A percentile compares a stretch with the other conserved stretches of the same genome.
Evolutionary conservation across 768 basidiomycete species (phyloP).

Genomic region (Trametes meyenii): DNA sequence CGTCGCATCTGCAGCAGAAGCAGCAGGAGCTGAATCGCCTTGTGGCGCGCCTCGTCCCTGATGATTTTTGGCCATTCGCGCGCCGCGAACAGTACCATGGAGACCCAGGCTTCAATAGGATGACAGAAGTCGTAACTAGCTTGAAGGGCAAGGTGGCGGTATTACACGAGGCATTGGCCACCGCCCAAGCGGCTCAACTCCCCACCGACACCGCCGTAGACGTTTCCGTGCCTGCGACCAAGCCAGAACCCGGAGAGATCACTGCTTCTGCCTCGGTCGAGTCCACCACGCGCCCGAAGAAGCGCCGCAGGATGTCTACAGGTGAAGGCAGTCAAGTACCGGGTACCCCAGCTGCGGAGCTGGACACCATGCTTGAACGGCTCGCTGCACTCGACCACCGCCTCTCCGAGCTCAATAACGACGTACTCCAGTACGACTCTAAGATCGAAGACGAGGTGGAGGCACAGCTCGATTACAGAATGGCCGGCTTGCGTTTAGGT

Average conservation of each 20-base stretch:
- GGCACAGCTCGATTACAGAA: constrained; percentile 18
- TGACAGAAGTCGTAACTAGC: constrained; percentile 29
- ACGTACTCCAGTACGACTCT: constrained; percentile 38
- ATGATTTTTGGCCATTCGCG: constrained; percentile 44
- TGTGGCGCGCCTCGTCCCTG: constrained; percentile 36
- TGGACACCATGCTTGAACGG: constrained; percentile 35
- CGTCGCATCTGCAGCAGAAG: constrained; percentile 33
- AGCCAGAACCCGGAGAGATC: constrained; percentile 1
- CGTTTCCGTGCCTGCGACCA: neutral
- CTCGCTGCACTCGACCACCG: constrained; percentile 34
- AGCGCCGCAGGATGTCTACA: constrained; percentile 23
- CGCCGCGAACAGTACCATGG: neutral
- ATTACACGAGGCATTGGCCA: neutral
- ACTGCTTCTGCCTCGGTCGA: neutral
- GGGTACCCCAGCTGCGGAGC: constrained; percentile 22
- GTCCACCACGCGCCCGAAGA: constrained; percentile 10
- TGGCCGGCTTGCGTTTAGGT: neutral
- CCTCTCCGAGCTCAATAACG: constrained; percentile 40
- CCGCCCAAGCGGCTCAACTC: neutral
- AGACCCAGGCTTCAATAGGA: constrained; percentile 35
- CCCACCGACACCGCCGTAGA: neutral
- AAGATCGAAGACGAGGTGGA: constrained; percentile 36
- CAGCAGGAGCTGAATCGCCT: constrained; percentile 37
- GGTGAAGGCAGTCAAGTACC: neutral
- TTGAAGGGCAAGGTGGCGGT: constrained; percentile 18